Base-by-base conservation (phyloP, 352 stramenopile species). In the Peronosclerospora sorghi region DNA sequence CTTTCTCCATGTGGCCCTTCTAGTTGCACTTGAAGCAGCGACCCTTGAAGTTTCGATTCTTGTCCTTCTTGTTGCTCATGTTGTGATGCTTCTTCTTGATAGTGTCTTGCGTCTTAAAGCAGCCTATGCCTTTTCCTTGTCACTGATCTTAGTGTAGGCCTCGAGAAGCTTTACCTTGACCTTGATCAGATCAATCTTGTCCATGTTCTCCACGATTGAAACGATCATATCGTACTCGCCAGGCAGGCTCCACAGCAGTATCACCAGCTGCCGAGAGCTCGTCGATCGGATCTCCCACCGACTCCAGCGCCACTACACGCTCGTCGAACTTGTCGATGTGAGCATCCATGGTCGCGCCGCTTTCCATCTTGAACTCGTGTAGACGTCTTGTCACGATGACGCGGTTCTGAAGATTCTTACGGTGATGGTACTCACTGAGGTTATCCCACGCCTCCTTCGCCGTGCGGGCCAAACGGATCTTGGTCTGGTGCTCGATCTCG, bases 261-360 rank as follows among this genome's bases (percentile, higher is more conserved):
- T 19, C 0, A 62, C 54, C 0, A 68, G 13, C 43, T 68, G 52
- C 2, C 54, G 36, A 4, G 51, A 26, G n/a, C 17, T 58, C 44
- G 17, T 64, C 53, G 0, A 68, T 17, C 2, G 27, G 18, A 9
- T 61, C 59, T 39, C 45, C 45, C 2, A 62, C 18, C 14, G 47
- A 47, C 21, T 65, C 38, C 14, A 71, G 20, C 8, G 24, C 35
- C 1, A 60, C 39, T 0, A 67, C 39, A 2, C 59, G 40, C 26
- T 71, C 49, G n/a, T 65, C 41, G 21, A 65, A 57, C 0, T 38
- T 34, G 45, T 62, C 50, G 17, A 65, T 17, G 34, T 65, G 46
- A 6, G 35, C 48, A 12, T 30, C 14, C 17, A 54, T 54, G 0
- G 26, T 13, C 17, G 35, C 17, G 12, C 17, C 24, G 4, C 19